These are phyloP conservation scores for Metschnikowia lochheadii DNA, from an alignment of 805 yeast species.

Conservation along the genomic window DNA sequence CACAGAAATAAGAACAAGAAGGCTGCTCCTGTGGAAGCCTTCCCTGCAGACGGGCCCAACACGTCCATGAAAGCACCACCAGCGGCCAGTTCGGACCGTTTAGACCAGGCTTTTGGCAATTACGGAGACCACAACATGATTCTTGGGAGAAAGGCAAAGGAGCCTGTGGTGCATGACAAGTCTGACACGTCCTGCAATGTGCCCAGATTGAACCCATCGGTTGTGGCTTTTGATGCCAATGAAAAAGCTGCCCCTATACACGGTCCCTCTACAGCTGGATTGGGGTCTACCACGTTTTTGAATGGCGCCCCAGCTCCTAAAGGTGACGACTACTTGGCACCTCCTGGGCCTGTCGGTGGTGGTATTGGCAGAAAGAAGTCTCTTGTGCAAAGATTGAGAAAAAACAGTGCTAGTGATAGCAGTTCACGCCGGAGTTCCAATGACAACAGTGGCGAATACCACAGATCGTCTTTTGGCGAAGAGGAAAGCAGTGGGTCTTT, in stretches of 20 bases:
- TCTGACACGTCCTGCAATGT: slow-evolving; percentile 25
- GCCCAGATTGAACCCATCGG: slow-evolving; percentile 48
- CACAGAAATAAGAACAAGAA: slow-evolving; percentile 76
- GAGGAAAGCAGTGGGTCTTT: slow-evolving; percentile 39
- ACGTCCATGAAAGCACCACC: slow-evolving; percentile 70
- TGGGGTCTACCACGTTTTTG: slow-evolving; percentile 87
- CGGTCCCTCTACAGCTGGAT: slow-evolving; percentile 81
- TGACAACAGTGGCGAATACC: slow-evolving; percentile 19
- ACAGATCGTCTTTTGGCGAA: slow-evolving; percentile 15
- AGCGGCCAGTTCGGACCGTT: slow-evolving; percentile 43
- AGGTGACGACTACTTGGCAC: slow-evolving; percentile 26
- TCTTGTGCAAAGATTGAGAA: slow-evolving; percentile 61
- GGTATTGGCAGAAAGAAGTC: slow-evolving; percentile 80
- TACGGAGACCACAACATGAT: slow-evolving; percentile 46
- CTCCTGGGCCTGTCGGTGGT: slow-evolving; percentile 20
- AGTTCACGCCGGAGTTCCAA: slow-evolving; percentile 30
- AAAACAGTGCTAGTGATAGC: slow-evolving; percentile 31
- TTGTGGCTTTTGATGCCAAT: slow-evolving; percentile 68
- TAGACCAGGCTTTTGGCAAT: slow-evolving; percentile 76
- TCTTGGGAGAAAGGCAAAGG: slow-evolving; percentile 25
- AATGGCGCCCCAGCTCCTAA: slow-evolving; percentile 94
- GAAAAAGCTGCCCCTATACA: slow-evolving; percentile 69
- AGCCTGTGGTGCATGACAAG: slow-evolving; percentile 13
- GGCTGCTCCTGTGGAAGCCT: slow-evolving; percentile 91
- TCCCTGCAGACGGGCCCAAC: slow-evolving; percentile 95